These are phyloP conservation scores for Vaccinium corymbosum DNA, from an alignment of 148 eudicot genomes.

Conservation along the genomic window DNA sequence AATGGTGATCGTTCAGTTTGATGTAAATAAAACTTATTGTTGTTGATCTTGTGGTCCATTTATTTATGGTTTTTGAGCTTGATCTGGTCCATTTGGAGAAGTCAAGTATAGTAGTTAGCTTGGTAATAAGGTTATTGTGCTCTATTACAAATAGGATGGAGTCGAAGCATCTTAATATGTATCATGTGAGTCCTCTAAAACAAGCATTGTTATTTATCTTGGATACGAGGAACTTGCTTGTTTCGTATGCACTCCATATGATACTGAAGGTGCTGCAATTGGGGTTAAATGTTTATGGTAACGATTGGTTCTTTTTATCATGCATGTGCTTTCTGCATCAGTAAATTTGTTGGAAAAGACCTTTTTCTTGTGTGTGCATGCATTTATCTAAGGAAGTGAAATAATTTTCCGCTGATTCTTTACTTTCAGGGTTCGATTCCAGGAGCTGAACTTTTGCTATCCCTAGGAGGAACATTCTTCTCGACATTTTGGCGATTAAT, in stretches of 20 bases:
- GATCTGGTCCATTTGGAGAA: not conserved
- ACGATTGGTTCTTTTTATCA: not conserved
- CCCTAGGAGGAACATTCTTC: slow-evolving; percentile 82
- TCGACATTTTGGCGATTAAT: slow-evolving; percentile 86
- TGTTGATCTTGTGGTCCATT: not conserved
- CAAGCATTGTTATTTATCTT: not conserved
- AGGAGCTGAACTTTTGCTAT: slow-evolving; percentile 66
- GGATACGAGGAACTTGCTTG: not conserved
- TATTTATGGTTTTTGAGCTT: not conserved
- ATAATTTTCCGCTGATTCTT: not conserved
- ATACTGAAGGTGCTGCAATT: not conserved
- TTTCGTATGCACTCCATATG: not conserved
- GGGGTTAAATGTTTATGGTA: not conserved
- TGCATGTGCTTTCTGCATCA: not conserved
- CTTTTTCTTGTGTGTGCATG: not conserved
- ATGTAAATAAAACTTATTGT: not conserved
- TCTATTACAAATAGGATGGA: not conserved
- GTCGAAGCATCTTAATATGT: not conserved
- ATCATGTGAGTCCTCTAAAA: not conserved
- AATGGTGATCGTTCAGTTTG: not conserved
- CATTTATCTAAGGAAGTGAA: not conserved
- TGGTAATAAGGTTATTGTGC: not conserved
- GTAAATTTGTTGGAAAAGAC: not conserved
- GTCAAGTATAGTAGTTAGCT: not conserved
- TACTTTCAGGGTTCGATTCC: slow-evolving; percentile 76